Evolutionary conservation across 2,329 filamentous ascomycete genomes (phyloP).

Genomic region (Pseudocercospora macadamiae): DNA sequence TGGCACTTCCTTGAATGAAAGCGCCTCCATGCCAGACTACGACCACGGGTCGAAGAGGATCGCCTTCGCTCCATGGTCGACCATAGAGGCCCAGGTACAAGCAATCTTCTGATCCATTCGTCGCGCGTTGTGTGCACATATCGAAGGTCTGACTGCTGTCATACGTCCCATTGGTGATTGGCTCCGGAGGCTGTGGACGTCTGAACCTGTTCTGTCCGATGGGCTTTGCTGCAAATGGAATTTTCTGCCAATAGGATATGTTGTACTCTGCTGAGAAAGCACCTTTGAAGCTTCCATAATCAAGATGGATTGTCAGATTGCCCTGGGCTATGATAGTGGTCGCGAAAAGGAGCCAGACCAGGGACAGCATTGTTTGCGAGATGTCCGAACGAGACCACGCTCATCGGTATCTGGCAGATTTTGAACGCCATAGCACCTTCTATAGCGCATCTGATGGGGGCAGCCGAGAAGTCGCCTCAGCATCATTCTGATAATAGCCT

Average conservation of each 20-base stretch:
- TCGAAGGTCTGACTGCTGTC: constrained; percentile 54
- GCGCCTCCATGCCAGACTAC: constrained; percentile 65
- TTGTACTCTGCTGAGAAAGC: constrained; percentile 25
- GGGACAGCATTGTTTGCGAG: neutral
- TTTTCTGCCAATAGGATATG: constrained; percentile 48
- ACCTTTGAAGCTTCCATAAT: constrained; percentile 30
- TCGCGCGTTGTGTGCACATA: constrained; percentile 27
- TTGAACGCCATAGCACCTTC: too few species aligned
- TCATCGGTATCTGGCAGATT: too few species aligned
- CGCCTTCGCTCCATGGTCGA: constrained; percentile 54
- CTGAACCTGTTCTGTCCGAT: constrained; percentile 62
- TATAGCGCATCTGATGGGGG: too few species aligned
- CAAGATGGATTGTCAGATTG: constrained; percentile 19
- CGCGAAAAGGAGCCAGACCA: neutral
- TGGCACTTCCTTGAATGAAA: constrained; percentile 62
- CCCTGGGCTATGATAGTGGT: constrained; percentile 1
- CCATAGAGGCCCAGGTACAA: constrained; percentile 58
- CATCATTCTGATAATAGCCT: neutral
- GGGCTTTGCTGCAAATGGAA: constrained; percentile 58
- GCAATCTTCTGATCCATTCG: constrained; percentile 44
- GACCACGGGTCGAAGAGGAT: constrained; percentile 59
- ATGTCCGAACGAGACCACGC: too few species aligned
- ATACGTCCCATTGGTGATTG: constrained; percentile 55
- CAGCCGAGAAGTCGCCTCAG: neutral
- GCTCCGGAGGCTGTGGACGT: constrained; percentile 59